Evolutionary conservation across 345 rosid species (phyloP).

Genomic region (Salix dunnii): DNA sequence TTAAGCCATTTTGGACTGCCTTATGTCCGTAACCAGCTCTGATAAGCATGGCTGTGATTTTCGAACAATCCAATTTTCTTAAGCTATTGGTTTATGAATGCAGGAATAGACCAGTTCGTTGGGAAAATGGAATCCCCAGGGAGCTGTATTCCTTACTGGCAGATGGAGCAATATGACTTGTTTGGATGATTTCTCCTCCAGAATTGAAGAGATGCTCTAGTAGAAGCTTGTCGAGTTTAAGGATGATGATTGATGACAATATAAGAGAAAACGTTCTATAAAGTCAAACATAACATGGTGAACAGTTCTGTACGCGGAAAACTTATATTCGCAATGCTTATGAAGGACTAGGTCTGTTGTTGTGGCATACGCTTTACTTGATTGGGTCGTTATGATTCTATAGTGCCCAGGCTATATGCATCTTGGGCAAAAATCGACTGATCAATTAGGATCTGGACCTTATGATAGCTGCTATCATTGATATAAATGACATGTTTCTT

Average conservation of each 20-base stretch:
- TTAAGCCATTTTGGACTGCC: not conserved
- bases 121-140: conserved; percentile 29
- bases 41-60: not conserved
- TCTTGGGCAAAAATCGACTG: not conserved
- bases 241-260: not conserved
- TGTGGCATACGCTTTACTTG: not conserved
- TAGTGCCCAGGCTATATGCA: not conserved
- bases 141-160: conserved; percentile 23
- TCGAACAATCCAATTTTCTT: not conserved
- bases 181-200: conserved; percentile 15
- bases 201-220: not conserved
- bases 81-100: conserved; percentile 6
- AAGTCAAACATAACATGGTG: not conserved
- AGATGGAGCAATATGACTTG: conserved; percentile 18
- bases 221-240: not conserved
- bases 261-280: not conserved
- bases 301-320: not conserved
- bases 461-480: not conserved
- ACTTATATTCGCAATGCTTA: not conserved
- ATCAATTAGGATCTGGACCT: not conserved
- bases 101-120: conserved; percentile 53
- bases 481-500: not conserved
- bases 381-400: not conserved
- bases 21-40: not conserved
- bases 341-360: not conserved